Evolutionary conservation across 2,329 filamentous ascomycete species (phyloP).

Genomic region (Penicillium sp.): DNA sequence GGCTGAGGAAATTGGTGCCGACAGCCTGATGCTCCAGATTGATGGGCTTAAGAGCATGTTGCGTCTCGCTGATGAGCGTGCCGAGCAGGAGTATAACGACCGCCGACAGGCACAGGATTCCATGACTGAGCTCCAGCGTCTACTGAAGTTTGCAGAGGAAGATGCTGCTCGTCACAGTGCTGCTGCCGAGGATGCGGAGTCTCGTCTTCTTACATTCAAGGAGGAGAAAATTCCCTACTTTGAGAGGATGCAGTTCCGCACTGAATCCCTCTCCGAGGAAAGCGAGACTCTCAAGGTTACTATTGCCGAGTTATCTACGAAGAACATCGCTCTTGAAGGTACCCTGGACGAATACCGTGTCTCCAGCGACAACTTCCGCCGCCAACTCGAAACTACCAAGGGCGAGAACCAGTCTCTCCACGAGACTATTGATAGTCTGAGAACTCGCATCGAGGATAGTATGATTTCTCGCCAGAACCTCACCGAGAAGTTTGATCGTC

Average conservation of each 20-base stretch:
- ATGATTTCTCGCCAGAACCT: constrained; percentile 81
- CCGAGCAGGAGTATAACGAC: constrained; percentile 64
- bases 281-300: constrained; percentile 59
- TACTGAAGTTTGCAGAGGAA: constrained; percentile 67
- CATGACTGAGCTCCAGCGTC: constrained; percentile 70
- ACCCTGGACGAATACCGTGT: constrained; percentile 66
- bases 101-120: constrained; percentile 72
- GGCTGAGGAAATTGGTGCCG: constrained; percentile 53
- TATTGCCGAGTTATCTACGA: constrained; percentile 56
- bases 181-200: constrained; percentile 64
- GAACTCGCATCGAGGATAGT: constrained; percentile 81
- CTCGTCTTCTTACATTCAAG: constrained; percentile 63
- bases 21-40: constrained; percentile 59
- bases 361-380: constrained; percentile 60
- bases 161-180: constrained; percentile 50
- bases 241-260: constrained; percentile 64
- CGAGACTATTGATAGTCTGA: constrained; percentile 71
- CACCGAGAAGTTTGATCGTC: constrained; percentile 77
- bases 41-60: constrained; percentile 71
- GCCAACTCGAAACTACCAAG: constrained; percentile 53
- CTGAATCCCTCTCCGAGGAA: constrained; percentile 69
- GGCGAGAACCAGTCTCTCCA: constrained; percentile 72
- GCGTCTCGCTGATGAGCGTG: constrained; percentile 62
- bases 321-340: constrained; percentile 62
- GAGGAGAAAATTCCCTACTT: constrained; percentile 71